Base-by-base conservation (phyloP, 2,329 filamentous ascomycete genomes). In the Exophiala sideris region DNA sequence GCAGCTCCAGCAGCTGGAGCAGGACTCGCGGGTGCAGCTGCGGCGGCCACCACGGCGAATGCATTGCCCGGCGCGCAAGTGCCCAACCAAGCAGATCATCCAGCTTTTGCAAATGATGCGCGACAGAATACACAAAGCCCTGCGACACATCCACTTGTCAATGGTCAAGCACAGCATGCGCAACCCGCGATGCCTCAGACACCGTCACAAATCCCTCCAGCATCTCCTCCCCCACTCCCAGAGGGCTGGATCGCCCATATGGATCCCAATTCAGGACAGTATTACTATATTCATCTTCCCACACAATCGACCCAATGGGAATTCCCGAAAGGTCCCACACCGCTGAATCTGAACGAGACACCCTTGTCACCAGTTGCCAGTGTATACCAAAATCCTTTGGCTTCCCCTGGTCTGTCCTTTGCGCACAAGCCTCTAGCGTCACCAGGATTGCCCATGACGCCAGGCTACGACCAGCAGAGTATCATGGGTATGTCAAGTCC, bases 211-310 rank as follows among this genome's bases (percentile, higher is more conserved):
- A 44, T 82, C 20, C 82, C 86, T 1, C 89, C 89, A 29, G 83
- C 87, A 21, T 95, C 91, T 12, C 94, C 94, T 32, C 94, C 94
- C 18, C 94, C 92, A 2, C 79, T 99, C 12, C 94, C 94, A 5
- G 94, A 99, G 73, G 94, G 94, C 33, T 99, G 94, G 94, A 97
- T 99, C 66, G 90, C 94, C 16, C 94, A 97, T 70, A 79, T 97
- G 3, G 94, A 99, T 68, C 88, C 90, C 62, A 96, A 88, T 67
- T 97, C 92, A 2, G 94, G 94, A 1, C 92, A 97, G 68, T 99
- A 97, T 72, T 99, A 99, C 71, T 99, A 99, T 67, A 99, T 99
- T 56, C 94, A 99, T 70, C 79, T 99, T 29, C 88, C 91, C 1
- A 91, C 89, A 0, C 94, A 97, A 68, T 90, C 91, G 2, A 99